Evolutionary conservation across 1,284 basidiomycete species (phyloP).

Genomic region (Trametes versicolor): DNA sequence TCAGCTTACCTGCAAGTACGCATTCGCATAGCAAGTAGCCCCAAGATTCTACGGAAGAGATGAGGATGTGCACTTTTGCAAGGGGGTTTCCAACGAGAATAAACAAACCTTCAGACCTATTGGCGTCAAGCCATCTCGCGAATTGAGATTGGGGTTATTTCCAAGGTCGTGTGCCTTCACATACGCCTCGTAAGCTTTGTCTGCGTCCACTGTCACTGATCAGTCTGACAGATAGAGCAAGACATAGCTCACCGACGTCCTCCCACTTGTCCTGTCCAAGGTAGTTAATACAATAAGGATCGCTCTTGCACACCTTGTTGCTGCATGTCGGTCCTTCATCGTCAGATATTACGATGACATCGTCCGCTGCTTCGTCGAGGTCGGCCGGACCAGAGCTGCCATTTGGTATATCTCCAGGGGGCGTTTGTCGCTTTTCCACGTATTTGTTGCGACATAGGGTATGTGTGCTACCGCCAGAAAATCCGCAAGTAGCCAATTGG

Average conservation of each 20-base stretch:
- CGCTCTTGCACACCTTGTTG: conserved; percentile 72
- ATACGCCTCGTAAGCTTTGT: conserved; percentile 60
- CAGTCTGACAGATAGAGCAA: not conserved
- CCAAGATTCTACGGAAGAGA: conserved; percentile 78
- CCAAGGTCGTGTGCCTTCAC: conserved; percentile 62
- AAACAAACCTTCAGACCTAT: conserved; percentile 78
- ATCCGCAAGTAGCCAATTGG: conserved; percentile 70
- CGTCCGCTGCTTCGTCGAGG: conserved; percentile 59
- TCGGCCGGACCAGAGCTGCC: conserved; percentile 19
- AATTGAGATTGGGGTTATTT: conserved; percentile 59
- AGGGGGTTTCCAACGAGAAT: not conserved
- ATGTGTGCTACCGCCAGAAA: conserved; percentile 59
- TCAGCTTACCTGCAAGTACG: conserved; percentile 79
- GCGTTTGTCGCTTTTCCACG: conserved; percentile 37
- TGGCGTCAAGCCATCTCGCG: conserved; percentile 66
- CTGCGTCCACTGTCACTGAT: conserved; percentile 47
- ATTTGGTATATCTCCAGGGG: conserved; percentile 16
- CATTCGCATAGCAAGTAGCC: conserved; percentile 94
- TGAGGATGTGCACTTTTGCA: conserved; percentile 22
- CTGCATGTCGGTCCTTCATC: conserved; percentile 67
- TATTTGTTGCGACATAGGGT: conserved; percentile 67
- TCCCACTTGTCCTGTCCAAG: conserved; percentile 85
- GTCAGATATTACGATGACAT: conserved; percentile 75
- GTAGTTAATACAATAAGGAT: conserved; percentile 88
- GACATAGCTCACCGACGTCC: conserved; percentile 56